phyloP scores from a whole-genome alignment of 2,329 filamentous ascomycete species.

The Fusarium dlaminii region DNA sequence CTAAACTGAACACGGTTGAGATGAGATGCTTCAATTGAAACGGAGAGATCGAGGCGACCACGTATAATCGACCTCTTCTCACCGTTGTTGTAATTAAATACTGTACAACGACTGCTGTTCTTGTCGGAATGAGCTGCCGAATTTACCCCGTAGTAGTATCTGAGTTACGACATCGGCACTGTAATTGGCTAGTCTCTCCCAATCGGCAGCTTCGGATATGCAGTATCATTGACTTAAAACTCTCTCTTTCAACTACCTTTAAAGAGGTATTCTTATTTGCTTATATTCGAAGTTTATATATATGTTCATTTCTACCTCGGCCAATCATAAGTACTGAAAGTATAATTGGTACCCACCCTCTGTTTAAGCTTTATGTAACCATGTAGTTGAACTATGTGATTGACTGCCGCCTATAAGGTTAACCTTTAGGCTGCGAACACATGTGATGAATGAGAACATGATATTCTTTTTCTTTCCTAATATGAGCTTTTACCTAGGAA shows the following conservation, averaged over 20 bases:
- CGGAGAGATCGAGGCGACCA: not conserved
- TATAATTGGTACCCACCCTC: too few relatives aligned
- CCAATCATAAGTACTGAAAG: too few relatives aligned
- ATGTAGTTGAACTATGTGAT: too few relatives aligned
- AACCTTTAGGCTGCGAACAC: too few relatives aligned
- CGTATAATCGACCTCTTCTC: accelerated
- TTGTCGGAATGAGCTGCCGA: not conserved
- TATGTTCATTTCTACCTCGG: too few relatives aligned
- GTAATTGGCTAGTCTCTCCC: not conserved
- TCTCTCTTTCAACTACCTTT: not conserved
- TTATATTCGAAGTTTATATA: too few relatives aligned
- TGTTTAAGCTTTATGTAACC: too few relatives aligned
- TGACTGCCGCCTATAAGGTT: too few relatives aligned
- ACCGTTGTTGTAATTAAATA: not conserved
- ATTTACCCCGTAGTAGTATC: not conserved
- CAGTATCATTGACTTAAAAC: not conserved
- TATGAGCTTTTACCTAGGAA: too few relatives aligned
- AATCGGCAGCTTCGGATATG: not conserved
- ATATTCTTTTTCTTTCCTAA: too few relatives aligned
- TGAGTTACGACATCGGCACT: not conserved
- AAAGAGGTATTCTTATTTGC: not conserved
- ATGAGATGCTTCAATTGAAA: not conserved
- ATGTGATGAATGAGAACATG: too few relatives aligned
- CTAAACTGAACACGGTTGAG: not conserved
- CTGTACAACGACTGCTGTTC: accelerated